Percentiles rank a stretch among this genome's conserved stretches.
Evolutionary conservation across 441 rosid genomes (phyloP).

Genomic region (Francoa sonchifolia): DNA sequence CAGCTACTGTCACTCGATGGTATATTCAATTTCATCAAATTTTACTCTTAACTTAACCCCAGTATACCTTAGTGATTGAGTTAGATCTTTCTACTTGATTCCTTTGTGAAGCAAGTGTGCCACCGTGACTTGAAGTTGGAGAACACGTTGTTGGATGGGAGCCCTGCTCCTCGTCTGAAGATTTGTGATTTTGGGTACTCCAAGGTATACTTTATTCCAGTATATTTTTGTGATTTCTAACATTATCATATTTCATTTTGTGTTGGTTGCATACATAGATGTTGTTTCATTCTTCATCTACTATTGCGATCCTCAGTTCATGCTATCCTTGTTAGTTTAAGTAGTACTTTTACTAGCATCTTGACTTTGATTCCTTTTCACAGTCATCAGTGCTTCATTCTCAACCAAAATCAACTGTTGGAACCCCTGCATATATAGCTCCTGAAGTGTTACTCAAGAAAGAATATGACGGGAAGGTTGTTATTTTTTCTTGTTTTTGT

Average conservation of each 20-base stretch:
- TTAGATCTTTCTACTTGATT: conserved; percentile 8
- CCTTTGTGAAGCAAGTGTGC: conserved; percentile 63
- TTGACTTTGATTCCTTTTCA: conserved; percentile 8
- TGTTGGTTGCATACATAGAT: no score
- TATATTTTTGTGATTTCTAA: no score
- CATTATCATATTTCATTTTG: no score
- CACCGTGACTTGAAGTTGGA: conserved; percentile 90
- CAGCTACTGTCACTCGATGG: conserved; percentile 92
- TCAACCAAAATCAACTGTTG: conserved; percentile 97
- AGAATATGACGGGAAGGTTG: conserved; percentile 99
- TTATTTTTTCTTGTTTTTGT: no score
- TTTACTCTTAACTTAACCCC: conserved; percentile 1
- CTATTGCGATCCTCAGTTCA: not conserved
- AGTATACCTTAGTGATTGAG: conserved; percentile 4
- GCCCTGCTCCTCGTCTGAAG: conserved; percentile 87
- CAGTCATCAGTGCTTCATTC: conserved; percentile 96
- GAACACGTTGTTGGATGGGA: conserved; percentile 89
- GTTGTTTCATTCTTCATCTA: not conserved
- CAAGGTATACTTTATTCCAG: conserved; percentile 29
- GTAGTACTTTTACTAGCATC: conserved; percentile 1
- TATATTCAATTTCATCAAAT: conserved; percentile 19
- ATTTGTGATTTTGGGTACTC: conserved; percentile 99
- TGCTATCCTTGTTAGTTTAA: not conserved
- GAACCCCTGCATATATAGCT: conserved; percentile 97
- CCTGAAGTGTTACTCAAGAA: conserved; percentile 90